Evolutionary conservation across 768 basidiomycete genomes (phyloP).

Genomic region (Phanerodontia chrysosporium): DNA sequence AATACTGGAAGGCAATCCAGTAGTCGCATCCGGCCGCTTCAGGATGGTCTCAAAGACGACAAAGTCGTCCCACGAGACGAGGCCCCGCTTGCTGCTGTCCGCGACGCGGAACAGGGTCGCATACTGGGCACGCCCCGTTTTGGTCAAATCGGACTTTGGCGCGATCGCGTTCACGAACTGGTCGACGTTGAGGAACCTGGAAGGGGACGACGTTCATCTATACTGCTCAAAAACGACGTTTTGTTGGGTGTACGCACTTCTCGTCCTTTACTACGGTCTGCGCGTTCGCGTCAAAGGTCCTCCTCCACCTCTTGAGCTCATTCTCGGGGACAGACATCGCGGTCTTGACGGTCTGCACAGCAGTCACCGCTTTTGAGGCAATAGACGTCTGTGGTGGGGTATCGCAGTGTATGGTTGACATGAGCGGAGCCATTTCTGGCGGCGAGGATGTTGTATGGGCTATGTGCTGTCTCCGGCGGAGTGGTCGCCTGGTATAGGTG

Average conservation of each 20-base stretch:
- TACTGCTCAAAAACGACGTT: neutral
- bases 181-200: constrained; percentile 80
- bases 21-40: constrained; percentile 94
- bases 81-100: constrained; percentile 68
- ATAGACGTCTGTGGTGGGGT: constrained; percentile 31
- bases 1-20: constrained; percentile 94
- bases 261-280: constrained; percentile 68
- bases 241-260: constrained; percentile 50
- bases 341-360: constrained; percentile 62
- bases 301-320: constrained; percentile 85
- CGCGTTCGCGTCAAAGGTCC: constrained; percentile 83
- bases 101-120: constrained; percentile 88
- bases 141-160: constrained; percentile 77
- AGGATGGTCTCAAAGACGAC: constrained; percentile 90
- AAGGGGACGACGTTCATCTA: constrained; percentile 4
- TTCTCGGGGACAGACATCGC: constrained; percentile 71
- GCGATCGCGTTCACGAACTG: constrained; percentile 96
- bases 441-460: constrained; percentile 2
- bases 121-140: constrained; percentile 86
- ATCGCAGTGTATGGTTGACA: constrained; percentile 54
- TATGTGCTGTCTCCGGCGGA: constrained; percentile 4
- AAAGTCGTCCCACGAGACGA: constrained; percentile 94
- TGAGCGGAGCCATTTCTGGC: constrained; percentile 26
- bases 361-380: constrained; percentile 38
- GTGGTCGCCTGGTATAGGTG: constrained; percentile 3